Percentiles rank a stretch among this genome's conserved stretches.
Evolutionary conservation across 768 basidiomycete species (phyloP).

Genomic region (Pisolithus orientalis): DNA sequence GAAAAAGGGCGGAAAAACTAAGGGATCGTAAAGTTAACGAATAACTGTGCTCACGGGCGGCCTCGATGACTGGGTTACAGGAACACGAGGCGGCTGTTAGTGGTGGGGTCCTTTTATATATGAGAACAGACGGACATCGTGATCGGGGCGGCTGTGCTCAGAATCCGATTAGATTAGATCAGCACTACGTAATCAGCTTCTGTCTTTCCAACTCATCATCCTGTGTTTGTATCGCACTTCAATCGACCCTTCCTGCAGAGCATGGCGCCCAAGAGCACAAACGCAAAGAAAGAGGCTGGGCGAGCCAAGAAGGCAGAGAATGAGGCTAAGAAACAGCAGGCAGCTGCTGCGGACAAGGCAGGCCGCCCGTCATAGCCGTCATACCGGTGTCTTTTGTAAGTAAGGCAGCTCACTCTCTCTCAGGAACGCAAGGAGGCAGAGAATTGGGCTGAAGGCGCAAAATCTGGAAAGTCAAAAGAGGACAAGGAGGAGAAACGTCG

Average conservation of each 20-base stretch:
- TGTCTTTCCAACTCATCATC: background rate
- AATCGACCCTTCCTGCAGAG: background rate
- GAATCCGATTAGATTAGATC: conserved; percentile 19
- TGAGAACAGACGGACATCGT: background rate
- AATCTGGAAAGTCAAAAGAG: conserved; percentile 58
- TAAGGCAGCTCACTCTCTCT: background rate
- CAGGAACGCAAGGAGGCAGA: conserved; percentile 71
- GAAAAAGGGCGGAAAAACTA: background rate
- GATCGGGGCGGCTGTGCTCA: conserved; percentile 3
- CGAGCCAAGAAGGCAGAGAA: conserved; percentile 90
- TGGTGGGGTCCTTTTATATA: background rate
- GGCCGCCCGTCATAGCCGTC: conserved; percentile 7
- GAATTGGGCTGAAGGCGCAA: conserved; percentile 63
- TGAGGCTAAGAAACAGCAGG: conserved; percentile 71
- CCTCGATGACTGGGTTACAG: background rate
- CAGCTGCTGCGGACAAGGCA: conserved; percentile 56
- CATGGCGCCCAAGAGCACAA: conserved; percentile 86
- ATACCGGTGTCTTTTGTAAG: background rate
- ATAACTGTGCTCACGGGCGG: background rate
- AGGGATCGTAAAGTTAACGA: background rate
- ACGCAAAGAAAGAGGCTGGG: conserved; percentile 89
- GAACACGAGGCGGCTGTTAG: background rate
- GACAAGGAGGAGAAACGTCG: conserved; percentile 77
- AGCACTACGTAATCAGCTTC: conserved; percentile 10
- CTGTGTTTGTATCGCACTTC: background rate